These are phyloP conservation scores for Erodium maritimum DNA, from an alignment of 345 rosid genomes.

Conservation along the genomic window DNA sequence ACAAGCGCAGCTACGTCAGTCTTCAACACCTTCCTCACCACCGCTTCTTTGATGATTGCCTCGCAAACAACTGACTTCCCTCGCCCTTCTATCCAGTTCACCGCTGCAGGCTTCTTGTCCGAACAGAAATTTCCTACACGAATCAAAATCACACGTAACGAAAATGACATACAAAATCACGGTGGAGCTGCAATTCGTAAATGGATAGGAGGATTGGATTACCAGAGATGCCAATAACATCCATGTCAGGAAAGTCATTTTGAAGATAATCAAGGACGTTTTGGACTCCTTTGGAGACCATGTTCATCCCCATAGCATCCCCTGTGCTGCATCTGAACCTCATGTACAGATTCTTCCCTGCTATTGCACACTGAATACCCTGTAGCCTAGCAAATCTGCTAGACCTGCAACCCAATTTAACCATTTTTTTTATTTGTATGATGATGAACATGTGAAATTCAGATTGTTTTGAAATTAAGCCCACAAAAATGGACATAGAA, in stretches of 20 bases:
- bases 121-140: background rate
- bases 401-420: conserved; percentile 30
- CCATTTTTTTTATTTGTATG: no score
- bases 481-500: no score
- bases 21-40: conserved; percentile 55
- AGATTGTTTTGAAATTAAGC: no score
- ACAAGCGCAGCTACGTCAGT: conserved; percentile 56
- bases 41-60: conserved; percentile 56
- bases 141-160: no score
- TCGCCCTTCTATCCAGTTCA: no score
- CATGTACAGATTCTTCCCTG: conserved; percentile 56
- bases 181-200: background rate
- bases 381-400: conserved; percentile 57
- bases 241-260: conserved; percentile 61
- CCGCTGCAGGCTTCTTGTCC: no score
- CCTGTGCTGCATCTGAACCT: conserved; percentile 65
- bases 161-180: background rate
- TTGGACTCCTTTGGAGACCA: conserved; percentile 76
- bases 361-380: conserved; percentile 33
- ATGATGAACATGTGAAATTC: no score
- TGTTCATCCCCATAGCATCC: conserved; percentile 88
- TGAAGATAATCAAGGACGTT: conserved; percentile 61
- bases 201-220: no score
- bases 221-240: conserved; percentile 65
- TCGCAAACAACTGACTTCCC: background rate